Evolutionary conservation across 768 basidiomycete species (phyloP), one percentile per base, ranked within the genome.

Genomic region (Rhizopogon sp.): DNA sequence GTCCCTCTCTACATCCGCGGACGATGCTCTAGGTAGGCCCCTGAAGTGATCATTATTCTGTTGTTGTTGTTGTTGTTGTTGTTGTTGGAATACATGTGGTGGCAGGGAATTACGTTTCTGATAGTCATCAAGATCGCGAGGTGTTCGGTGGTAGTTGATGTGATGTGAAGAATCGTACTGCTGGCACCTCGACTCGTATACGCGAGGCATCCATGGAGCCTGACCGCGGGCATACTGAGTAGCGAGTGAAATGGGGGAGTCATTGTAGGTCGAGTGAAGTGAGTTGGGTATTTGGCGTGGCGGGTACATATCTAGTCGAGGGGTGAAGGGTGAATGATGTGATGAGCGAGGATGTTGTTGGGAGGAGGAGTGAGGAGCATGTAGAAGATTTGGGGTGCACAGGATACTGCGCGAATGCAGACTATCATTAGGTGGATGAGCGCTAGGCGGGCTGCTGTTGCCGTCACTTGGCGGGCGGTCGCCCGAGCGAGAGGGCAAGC

Each of bases 1-100:
- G 39, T 69, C 67, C 3, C 58, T 56, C 39, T 68, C 67, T 51
- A 69, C 59, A 49, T 70, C 67, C 52, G 61, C 61, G 28, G 62
- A 60, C 8, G 66, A 60, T 22, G 64, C 60, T 17, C 58, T 54
- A 9, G 43, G 41, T 44, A 62, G 37, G 49, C 64, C 64, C 43
- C 20, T 40, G 51, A 59, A 55, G 17, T 61, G 59, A 10, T 61
- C 66, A 13, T 58, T 50, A 52, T 56, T 59, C 29, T 56, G 56
- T 1, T 56, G 22, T 17, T 64, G 54, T 4, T 50, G 41, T 4
- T 50, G 41, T n/a, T 56, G 56, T 1, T 56, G 22, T 17, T 64
- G 54, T 4, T 50, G 41, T 4, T 50, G 41, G 33, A 31, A 47
- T 35, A 58, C 41, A 51, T 58, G 63, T 10, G 56, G 53, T 39